A percentile compares a stretch with the other conserved stretches of the same genome.
phyloP scores from a whole-genome alignment of 805 yeast genomes.

The Saccharomycopsis guyanensis region DNA sequence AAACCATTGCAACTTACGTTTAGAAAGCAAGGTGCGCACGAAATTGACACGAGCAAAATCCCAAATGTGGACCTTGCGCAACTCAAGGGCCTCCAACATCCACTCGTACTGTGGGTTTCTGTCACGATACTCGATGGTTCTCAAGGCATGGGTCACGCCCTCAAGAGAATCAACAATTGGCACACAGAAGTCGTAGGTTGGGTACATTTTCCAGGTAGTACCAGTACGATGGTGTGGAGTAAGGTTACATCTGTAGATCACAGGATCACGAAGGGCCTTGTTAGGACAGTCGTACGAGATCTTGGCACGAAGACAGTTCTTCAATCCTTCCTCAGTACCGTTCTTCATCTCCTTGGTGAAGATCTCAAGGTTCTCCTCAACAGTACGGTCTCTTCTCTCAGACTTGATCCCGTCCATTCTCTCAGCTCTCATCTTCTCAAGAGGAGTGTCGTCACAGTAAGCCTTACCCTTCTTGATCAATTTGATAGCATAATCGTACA shows the following conservation, averaged over 20 bases:
- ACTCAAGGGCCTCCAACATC: constrained; percentile 73
- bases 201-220: constrained; percentile 87
- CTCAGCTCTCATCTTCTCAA: constrained; percentile 95
- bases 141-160: constrained; percentile 96
- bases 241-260: constrained; percentile 91
- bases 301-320: constrained; percentile 94
- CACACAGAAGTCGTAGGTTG: constrained; percentile 97
- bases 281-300: constrained; percentile 85
- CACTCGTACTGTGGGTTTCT: constrained; percentile 97
- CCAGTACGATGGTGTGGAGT: constrained; percentile 99
- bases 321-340: constrained; percentile 88
- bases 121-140: constrained; percentile 98
- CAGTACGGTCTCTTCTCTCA: constrained; percentile 82
- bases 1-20: constrained; percentile 98
- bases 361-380: constrained; percentile 83
- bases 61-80: constrained; percentile 95
- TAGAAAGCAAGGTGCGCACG: constrained; percentile 88
- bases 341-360: constrained; percentile 89
- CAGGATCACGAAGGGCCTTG: constrained; percentile 97
- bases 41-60: constrained; percentile 97
- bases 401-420: constrained; percentile 97
- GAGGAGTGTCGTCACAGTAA: constrained; percentile 94
- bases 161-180: constrained; percentile 93
- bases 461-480: constrained; percentile 95
- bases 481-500: constrained; percentile 81